phyloP scores from a whole-genome alignment of 2,329 filamentous ascomycete genomes.

The Ophiosphaerella herpotricha region DNA sequence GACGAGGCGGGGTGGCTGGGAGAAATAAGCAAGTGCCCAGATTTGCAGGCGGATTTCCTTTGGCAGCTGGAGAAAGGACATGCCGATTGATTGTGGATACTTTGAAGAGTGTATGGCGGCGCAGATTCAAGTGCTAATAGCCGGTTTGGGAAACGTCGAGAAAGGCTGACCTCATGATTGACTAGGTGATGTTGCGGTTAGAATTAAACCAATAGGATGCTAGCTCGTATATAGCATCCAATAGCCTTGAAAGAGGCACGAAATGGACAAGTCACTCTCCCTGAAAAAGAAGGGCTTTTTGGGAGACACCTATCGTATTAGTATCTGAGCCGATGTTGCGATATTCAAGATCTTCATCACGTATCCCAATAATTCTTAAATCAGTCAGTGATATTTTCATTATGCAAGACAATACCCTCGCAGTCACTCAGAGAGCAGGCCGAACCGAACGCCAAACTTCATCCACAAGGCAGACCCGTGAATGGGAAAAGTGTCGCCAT shows the following conservation, averaged over 20 bases:
- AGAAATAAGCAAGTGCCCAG: slow-evolving; percentile 22
- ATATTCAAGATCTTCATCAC: too few species aligned
- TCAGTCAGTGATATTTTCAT: background rate
- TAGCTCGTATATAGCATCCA: background rate
- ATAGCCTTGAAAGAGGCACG: background rate
- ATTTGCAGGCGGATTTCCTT: slow-evolving; percentile 32
- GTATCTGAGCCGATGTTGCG: too few species aligned
- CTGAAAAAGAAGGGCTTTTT: too few species aligned
- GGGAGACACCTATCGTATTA: too few species aligned
- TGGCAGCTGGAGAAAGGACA: slow-evolving; percentile 25
- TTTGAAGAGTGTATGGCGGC: background rate
- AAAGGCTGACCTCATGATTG: background rate
- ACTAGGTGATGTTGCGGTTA: background rate
- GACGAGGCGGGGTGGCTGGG: slow-evolving; percentile 24
- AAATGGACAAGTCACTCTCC: too few species aligned
- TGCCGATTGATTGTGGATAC: background rate
- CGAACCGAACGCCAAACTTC: background rate
- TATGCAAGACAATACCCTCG: background rate
- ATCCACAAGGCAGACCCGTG: background rate
- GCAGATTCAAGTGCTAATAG: background rate
- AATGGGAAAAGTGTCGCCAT: background rate
- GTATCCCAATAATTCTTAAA: background rate
- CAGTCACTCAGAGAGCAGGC: background rate
- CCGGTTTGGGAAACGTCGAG: background rate
- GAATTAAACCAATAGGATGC: background rate